These are phyloP conservation scores for Colletotrichum australisinense DNA, from an alignment of 2,329 filamentous ascomycete species.

Conservation along the genomic window DNA sequence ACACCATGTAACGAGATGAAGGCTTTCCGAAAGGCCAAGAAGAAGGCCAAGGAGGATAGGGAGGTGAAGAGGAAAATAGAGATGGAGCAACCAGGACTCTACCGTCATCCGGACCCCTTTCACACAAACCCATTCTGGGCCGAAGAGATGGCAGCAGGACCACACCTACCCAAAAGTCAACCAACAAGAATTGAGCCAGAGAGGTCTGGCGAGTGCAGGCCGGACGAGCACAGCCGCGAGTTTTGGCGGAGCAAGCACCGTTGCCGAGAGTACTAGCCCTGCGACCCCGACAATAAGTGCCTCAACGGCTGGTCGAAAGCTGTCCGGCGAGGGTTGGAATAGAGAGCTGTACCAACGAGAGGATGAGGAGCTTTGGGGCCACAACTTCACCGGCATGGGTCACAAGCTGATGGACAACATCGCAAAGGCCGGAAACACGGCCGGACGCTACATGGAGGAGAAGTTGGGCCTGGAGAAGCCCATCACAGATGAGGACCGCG, in stretches of 20 bases:
- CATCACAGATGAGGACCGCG: constrained; percentile 61
- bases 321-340: constrained; percentile 75
- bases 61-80: constrained; percentile 73
- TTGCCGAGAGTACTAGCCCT: constrained; percentile 47
- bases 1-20: constrained; percentile 80
- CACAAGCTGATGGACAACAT: constrained; percentile 69
- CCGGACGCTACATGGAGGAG: constrained; percentile 64
- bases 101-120: constrained; percentile 84
- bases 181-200: constrained; percentile 68
- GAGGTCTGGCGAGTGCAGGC: constrained; percentile 62
- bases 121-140: constrained; percentile 90
- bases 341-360: constrained; percentile 84
- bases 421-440: constrained; percentile 68
- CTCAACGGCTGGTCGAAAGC: constrained; percentile 60
- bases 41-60: constrained; percentile 76
- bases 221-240: constrained; percentile 63
- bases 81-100: constrained; percentile 77
- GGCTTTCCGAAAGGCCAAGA: constrained; percentile 76
- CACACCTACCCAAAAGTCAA: constrained; percentile 75
- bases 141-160: constrained; percentile 87
- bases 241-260: constrained; percentile 50
- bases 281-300: constrained; percentile 57
- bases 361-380: constrained; percentile 88
- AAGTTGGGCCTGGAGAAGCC: constrained; percentile 64
- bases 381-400: constrained; percentile 64